Evolutionary conservation across 768 basidiomycete genomes (phyloP), one percentile per base, ranked within the genome.

Genomic region (Pisolithus tinctorius): DNA sequence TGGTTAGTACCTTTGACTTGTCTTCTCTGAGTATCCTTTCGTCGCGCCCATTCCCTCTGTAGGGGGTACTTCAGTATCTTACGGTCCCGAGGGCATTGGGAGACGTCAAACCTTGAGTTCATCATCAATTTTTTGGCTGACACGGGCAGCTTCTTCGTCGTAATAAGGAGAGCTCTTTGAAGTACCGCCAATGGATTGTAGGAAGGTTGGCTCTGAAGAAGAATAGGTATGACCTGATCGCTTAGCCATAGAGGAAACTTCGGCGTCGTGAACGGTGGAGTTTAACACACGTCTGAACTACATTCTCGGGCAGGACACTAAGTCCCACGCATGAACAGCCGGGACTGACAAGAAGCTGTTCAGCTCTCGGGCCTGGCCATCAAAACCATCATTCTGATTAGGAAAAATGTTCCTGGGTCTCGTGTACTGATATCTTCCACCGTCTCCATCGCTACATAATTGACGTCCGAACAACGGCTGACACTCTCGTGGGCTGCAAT

Each of bases 91-190:
- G 37, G n/a, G 44, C 13, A 2, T 52, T 47, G 49, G 55, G 52
- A 37, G 46, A 55, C 59, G 23, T 39, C 34, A 4, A 27, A 80
- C 81, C 68, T 68, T 78, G 60, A 82, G 63, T 26, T 81, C 80
- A 45, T 81, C 78, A 61, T 82, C 80, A 58, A 82, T 82, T 60
- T 67, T 63, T 54, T 72, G 73, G 62, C 76, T 82, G 50, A 74
- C 69, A 34, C 67, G 73, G 10, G 67, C 62, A 7, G 79, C 77
- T n/a, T 73, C 66, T 45, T 68, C 72, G 20, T 77, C 72, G 27
- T 78, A 67, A 51, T 47, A 67, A 53, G 48, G 61, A 46, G 70
- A 72, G 11, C 65, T 52, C 52, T 61, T 66, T 17, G 63, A 59
- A 0, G 59, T 62, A 3, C 59, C 64, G 1, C 68, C 66, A 9